These are phyloP conservation scores for Guyanaporus albipodus DNA, from an alignment of 768 basidiomycete species.

Conservation along the genomic window DNA sequence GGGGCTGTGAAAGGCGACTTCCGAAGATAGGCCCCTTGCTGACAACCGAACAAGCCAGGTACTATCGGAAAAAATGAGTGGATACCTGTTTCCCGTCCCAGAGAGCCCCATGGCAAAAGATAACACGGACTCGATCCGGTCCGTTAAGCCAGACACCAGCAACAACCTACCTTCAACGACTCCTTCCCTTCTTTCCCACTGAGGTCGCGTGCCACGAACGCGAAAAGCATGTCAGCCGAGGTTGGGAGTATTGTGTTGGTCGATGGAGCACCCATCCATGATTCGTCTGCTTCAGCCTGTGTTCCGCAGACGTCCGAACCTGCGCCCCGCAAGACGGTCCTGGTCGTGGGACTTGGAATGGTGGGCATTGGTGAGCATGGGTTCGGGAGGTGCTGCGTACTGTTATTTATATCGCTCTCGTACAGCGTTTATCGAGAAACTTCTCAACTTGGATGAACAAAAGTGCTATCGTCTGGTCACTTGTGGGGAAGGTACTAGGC, in stretches of 20 bases:
- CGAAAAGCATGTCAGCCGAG: not conserved
- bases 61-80: not conserved
- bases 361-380: constrained; percentile 8
- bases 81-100: not conserved
- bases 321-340: constrained; percentile 2
- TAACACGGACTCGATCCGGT: not conserved
- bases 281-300: not conserved
- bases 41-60: not conserved
- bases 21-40: not conserved
- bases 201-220: not conserved
- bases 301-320: not conserved
- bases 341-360: constrained; percentile 9
- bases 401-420: not conserved
- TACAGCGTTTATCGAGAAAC: constrained; percentile 63
- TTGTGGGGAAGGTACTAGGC: constrained; percentile 54
- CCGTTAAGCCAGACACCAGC: not conserved
- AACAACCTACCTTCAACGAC: not conserved
- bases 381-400: too few relatives aligned
- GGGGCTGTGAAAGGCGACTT: not conserved
- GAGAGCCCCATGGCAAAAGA: not conserved
- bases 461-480: constrained; percentile 52
- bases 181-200: not conserved
- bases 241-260: not conserved
- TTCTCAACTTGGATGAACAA: constrained; percentile 51
- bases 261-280: not conserved